Percentiles rank a stretch among this genome's conserved stretches.
Evolutionary conservation across 75 land plant species (phyloP).

Genomic region (Selaginella tamariscina): DNA sequence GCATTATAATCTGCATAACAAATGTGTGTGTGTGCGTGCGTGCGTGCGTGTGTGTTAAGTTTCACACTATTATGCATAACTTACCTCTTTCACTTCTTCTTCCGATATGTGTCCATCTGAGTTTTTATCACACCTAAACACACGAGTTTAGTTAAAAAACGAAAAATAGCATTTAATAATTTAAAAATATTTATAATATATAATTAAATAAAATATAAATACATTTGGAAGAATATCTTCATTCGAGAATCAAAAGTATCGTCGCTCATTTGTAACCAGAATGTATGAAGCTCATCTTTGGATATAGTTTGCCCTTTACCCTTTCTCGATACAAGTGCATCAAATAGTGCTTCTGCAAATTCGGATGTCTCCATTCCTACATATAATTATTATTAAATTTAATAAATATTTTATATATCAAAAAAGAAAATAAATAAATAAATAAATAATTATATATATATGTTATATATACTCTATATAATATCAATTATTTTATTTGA

Average conservation of each 20-base stretch:
- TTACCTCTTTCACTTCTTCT: conserved; percentile 28
- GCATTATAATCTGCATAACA: conserved; percentile 18
- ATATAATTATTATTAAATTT: not conserved
- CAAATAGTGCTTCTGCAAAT: conserved; percentile 27
- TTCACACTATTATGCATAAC: not conserved
- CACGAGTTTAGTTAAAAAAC: not conserved
- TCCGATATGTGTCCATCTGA: conserved; percentile 26
- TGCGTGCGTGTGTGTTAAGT: too few relatives aligned
- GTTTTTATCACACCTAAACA: conserved; percentile 25
- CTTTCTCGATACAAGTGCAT: conserved; percentile 20
- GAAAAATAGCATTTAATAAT: too few relatives aligned
- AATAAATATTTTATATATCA: too few relatives aligned
- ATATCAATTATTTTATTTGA: too few relatives aligned
- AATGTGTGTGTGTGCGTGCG: too few relatives aligned
- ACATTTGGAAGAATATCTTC: conserved; percentile 29
- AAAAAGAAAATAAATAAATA: too few relatives aligned
- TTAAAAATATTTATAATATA: too few relatives aligned
- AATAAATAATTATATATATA: too few relatives aligned
- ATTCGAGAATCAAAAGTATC: conserved; percentile 28
- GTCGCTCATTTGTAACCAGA: conserved; percentile 21
- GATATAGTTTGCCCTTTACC: not conserved
- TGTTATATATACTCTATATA: too few relatives aligned
- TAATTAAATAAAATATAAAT: too few relatives aligned
- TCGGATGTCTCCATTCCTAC: conserved; percentile 29
- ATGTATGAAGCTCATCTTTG: conserved; percentile 18